Evolutionary conservation across 371 early-diverging fungal genomes (phyloP).

Genomic region (Mortierella sp.): DNA sequence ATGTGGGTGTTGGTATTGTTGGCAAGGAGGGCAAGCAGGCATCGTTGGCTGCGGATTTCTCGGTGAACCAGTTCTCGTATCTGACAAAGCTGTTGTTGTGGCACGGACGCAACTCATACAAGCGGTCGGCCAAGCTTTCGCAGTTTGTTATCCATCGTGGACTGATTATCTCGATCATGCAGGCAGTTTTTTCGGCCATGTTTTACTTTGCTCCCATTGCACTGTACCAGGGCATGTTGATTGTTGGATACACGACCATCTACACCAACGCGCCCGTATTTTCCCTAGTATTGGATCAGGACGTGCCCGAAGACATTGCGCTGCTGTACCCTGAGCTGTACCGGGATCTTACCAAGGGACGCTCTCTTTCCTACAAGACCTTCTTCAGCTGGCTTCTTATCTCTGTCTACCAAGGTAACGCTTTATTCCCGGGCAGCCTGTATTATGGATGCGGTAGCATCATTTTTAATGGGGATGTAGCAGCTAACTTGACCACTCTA

Average conservation of each 20-base stretch:
- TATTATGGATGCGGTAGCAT: not conserved
- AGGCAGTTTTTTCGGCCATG: slow-evolving; percentile 98
- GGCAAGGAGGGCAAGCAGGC: slow-evolving; percentile 99
- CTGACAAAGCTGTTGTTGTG: slow-evolving; percentile 89
- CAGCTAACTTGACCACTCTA: not conserved
- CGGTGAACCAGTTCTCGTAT: slow-evolving; percentile 93
- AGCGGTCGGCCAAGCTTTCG: slow-evolving; percentile 94
- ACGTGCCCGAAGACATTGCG: slow-evolving; percentile 93
- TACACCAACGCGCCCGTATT: slow-evolving; percentile 99
- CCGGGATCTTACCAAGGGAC: slow-evolving; percentile 95
- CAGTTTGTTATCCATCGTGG: slow-evolving; percentile 99
- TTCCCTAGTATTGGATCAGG: slow-evolving; percentile 93
- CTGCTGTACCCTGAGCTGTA: slow-evolving; percentile 98
- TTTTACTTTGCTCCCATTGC: slow-evolving; percentile 99
- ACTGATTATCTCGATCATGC: slow-evolving; percentile 97
- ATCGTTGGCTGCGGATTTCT: slow-evolving; percentile 97
- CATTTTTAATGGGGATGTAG: not conserved
- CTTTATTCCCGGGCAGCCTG: too few relatives aligned
- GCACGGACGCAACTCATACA: slow-evolving; percentile 99
- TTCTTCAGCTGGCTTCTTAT: slow-evolving; percentile 97
- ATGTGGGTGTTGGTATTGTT: slow-evolving; percentile 98
- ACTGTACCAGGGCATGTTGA: slow-evolving; percentile 86
- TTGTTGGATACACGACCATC: slow-evolving; percentile 92
- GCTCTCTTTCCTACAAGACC: slow-evolving; percentile 91
- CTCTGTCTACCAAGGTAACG: slow-evolving; percentile 94